Evolutionary conservation across 2,329 filamentous ascomycete species (phyloP).

Genomic region (Tolypocladium ophioglossoides): DNA sequence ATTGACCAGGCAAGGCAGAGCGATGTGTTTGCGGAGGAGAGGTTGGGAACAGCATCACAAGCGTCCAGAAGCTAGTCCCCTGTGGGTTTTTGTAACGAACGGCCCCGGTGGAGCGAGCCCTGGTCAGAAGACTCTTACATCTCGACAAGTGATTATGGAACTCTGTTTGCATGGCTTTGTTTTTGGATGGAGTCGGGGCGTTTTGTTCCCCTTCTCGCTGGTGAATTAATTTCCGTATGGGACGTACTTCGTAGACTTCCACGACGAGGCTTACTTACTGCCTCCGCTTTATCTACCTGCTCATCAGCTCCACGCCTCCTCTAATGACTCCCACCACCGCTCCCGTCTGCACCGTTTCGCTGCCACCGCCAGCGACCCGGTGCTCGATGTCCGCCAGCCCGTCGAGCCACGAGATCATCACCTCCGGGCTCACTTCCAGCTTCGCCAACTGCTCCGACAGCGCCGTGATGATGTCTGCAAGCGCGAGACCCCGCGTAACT

Average conservation of each 20-base stretch:
- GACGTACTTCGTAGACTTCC: too few species aligned
- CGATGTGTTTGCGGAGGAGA: neutral
- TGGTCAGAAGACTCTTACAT: too few species aligned
- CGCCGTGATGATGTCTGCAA: constrained; percentile 88
- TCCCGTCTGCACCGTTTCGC: constrained; percentile 82
- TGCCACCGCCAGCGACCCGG: constrained; percentile 75
- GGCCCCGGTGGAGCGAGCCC: too few species aligned
- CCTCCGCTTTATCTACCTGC: constrained; percentile 5
- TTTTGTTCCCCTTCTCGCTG: too few species aligned
- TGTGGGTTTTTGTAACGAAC: too few species aligned
- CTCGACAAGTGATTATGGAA: too few species aligned
- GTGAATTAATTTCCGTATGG: too few species aligned
- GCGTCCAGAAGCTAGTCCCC: neutral
- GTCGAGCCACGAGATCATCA: constrained; percentile 84
- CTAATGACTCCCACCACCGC: constrained; percentile 84
- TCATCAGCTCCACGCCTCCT: constrained; percentile 67
- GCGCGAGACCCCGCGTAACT: constrained; percentile 69
- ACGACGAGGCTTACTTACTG: too few species aligned
- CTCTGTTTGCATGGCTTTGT: too few species aligned
- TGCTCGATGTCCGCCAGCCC: constrained; percentile 91
- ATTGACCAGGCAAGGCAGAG: neutral
- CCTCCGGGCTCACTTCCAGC: constrained; percentile 75
- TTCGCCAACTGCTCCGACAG: constrained; percentile 72
- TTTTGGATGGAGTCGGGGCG: too few species aligned
- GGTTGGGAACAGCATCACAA: neutral